Evolutionary conservation across 257 asterid genomes (phyloP), one percentile per base, ranked within the genome.

Genomic region (Sherardia arvensis): DNA sequence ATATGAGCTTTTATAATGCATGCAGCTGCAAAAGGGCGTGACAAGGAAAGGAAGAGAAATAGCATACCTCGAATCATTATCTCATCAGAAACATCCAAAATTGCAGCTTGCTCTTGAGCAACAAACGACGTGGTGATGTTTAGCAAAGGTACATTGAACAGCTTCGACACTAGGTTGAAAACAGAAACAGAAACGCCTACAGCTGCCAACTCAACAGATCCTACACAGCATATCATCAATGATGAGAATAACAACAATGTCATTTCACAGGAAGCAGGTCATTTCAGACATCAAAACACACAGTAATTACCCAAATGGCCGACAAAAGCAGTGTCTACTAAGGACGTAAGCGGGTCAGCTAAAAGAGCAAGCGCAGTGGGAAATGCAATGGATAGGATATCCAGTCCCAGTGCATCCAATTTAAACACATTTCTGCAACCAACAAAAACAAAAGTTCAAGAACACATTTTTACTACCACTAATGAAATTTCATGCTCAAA

Each of bases 341-440:
- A 91, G 23, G 95, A 86, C 61, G 93, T 68, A 70, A 91, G 79
- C 1, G 98, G 98, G 23, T 91, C 98, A 28, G 96, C 94, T 0
- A 91, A 89, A 34, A 91, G 95, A 71, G 98, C 96, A 74, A 91
- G 68, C 23, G 98, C 94, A 2, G 98, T 95, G 0, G 97, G 95
- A 69, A 83, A 49, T 23, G 98, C 95, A 61, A 91, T 88, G 4
- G 96, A 85, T 67, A 91, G 67, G 67, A 91, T 85, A 49, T 91
- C 89, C 81, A 79, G 34, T 67, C 88, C 92, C 40, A 85, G 70
- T 51, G 85, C 94, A 77, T 80, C 96, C 56, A 85, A 65, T 64
- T 69, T 82, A 67, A 84, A 73, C 47, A 27, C 79, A 61, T 79
- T 77, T 77, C 98, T 91, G 70, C 61, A 73, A 76, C 70, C 66